A percentile compares a stretch with the other conserved stretches of the same genome.
phyloP scores from a whole-genome alignment of 108 stramenopile species.

The Cyclostephanos tholiformis region DNA sequence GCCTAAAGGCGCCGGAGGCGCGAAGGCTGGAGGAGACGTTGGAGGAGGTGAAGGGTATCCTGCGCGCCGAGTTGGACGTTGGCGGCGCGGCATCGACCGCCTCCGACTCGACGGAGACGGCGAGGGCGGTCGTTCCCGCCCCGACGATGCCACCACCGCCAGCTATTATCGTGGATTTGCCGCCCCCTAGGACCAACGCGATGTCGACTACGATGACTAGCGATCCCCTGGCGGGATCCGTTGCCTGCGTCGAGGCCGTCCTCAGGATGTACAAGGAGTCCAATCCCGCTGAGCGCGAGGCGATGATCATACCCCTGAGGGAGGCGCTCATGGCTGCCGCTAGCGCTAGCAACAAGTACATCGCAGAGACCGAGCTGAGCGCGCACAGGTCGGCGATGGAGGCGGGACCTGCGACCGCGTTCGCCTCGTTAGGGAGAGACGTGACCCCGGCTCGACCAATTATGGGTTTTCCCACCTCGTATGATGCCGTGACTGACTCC shows the following conservation, averaged over 20 bases:
- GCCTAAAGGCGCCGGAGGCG: slow-evolving; percentile 64
- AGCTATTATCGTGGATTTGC: neutral
- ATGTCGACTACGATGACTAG: slow-evolving; percentile 29
- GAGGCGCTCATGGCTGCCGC: slow-evolving; percentile 76
- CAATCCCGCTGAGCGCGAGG: slow-evolving; percentile 52
- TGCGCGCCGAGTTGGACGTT: slow-evolving; percentile 50
- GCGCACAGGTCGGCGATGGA: slow-evolving; percentile 34
- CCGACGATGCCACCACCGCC: slow-evolving; percentile 7
- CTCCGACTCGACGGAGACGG: neutral
- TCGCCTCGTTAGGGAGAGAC: slow-evolving; percentile 11
- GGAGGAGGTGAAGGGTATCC: slow-evolving; percentile 46
- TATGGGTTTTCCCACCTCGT: slow-evolving; percentile 54
- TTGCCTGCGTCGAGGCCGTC: slow-evolving; percentile 81
- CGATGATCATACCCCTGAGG: slow-evolving; percentile 62
- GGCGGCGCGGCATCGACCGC: slow-evolving; percentile 7
- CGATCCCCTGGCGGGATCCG: slow-evolving; percentile 54
- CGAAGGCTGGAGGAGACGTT: slow-evolving; percentile 54
- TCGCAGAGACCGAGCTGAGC: slow-evolving; percentile 46
- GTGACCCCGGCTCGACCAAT: slow-evolving; percentile 18
- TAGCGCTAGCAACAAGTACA: slow-evolving; percentile 52
- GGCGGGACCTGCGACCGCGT: slow-evolving; percentile 15
- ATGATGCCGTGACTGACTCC: slow-evolving; percentile 38
- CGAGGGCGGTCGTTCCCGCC: slow-evolving; percentile 9
- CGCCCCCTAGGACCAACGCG: slow-evolving; percentile 6
- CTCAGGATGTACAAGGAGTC: slow-evolving; percentile 78